Evolutionary conservation across 1,139 yeast genomes (phyloP).

Genomic region (Nakaseomyces kungkrabaensis): DNA sequence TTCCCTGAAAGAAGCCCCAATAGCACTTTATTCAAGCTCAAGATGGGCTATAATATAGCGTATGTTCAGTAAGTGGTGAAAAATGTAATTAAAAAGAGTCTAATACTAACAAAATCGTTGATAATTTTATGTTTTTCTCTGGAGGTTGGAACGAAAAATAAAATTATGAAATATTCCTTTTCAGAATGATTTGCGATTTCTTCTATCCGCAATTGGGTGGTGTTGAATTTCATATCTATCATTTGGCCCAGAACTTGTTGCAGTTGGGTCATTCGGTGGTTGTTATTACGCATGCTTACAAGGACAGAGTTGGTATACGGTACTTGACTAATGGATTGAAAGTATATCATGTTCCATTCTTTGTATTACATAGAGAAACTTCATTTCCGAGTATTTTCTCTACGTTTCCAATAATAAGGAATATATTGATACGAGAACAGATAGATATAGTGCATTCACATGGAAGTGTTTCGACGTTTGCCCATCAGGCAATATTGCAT

Average conservation of each 20-base stretch:
- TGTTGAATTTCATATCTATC: slow-evolving; percentile 90
- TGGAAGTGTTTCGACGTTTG: slow-evolving; percentile 76
- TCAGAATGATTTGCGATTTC: slow-evolving; percentile 87
- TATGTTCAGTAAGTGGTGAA: slow-evolving; percentile 20
- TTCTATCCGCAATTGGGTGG: slow-evolving; percentile 99
- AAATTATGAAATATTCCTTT: slow-evolving; percentile 3
- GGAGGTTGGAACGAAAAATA: neutral
- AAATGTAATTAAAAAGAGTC: no score
- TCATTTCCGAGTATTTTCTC: slow-evolving; percentile 85
- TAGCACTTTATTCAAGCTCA: no score
- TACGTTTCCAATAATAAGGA: slow-evolving; percentile 74
- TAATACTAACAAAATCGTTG: neutral
- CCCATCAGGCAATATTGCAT: slow-evolving; percentile 85
- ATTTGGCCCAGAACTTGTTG: slow-evolving; percentile 65
- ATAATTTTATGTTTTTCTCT: no score
- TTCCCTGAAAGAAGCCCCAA: no score
- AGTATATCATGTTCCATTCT: slow-evolving; percentile 82
- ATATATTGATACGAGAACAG: slow-evolving; percentile 73
- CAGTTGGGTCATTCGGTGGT: slow-evolving; percentile 86
- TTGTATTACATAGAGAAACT: slow-evolving; percentile 70
- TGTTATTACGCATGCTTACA: slow-evolving; percentile 82
- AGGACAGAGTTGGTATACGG: slow-evolving; percentile 71
- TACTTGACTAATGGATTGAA: slow-evolving; percentile 81
- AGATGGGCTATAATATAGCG: slow-evolving; percentile 35
- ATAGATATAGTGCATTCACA: slow-evolving; percentile 93